A percentile compares a stretch with the other conserved stretches of the same genome.
Conservation (phyloP, 2,329 filamentous ascomycete genomes). For the Basipetospora chlamydospora region DNA sequence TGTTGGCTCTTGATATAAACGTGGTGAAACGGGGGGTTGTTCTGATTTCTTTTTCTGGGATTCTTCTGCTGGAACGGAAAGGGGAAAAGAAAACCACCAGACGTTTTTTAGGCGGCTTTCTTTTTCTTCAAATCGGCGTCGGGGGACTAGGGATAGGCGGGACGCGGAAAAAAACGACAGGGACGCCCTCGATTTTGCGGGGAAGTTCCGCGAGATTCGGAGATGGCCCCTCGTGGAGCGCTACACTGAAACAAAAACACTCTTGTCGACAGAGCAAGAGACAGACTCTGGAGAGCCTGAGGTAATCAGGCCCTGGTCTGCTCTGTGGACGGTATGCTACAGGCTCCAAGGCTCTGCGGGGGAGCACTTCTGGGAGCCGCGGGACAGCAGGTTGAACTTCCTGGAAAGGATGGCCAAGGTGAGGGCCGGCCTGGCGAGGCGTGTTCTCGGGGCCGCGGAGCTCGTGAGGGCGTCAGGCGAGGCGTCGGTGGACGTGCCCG, state of each 20-base stretch:
- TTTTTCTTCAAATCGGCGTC: no score
- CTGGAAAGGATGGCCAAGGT: neutral
- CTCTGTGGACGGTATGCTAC: neutral
- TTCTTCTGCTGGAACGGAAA: no score
- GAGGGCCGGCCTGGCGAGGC: neutral
- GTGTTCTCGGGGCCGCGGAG: neutral
- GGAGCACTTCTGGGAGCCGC: neutral
- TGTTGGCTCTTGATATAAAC: no score
- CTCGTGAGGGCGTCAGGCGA: neutral
- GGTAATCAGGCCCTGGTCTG: neutral
- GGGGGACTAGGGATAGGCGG: no score
- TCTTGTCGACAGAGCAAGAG: neutral
- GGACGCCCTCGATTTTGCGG: conserved; percentile 7
- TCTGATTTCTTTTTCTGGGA: no score
- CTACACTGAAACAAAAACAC: neutral
- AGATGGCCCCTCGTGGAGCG: conserved; percentile 9
- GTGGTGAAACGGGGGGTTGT: no score
- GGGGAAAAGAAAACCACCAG: no score
- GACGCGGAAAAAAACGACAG: no score
- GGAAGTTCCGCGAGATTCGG: conserved; percentile 5
- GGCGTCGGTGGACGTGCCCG: neutral
- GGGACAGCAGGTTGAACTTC: neutral
- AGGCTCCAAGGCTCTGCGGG: neutral
- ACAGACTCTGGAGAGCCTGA: no score
- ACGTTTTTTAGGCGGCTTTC: no score